These are phyloP conservation scores for Citrus unshiu DNA, from an alignment of 345 rosid genomes.

Conservation along the genomic window DNA sequence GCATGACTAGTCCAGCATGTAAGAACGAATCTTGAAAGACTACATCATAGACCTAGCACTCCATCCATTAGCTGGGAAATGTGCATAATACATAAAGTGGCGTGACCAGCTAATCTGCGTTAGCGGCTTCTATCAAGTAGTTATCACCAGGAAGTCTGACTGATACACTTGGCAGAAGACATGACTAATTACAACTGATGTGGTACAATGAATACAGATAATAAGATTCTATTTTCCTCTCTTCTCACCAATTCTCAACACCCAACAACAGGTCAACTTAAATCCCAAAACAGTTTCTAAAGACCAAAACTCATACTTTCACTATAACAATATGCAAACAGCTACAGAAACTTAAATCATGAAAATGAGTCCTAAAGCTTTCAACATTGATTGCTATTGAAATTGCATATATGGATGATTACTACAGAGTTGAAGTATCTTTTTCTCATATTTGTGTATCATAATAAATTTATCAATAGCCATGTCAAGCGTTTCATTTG, in stretches of 20 bases:
- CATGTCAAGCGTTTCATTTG: constrained; percentile 36
- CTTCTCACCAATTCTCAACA: background rate
- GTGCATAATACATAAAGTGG: background rate
- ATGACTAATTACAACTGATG: background rate
- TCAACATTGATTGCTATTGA: background rate
- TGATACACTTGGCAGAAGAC: background rate
- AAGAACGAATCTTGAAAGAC: background rate
- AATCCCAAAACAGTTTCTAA: background rate
- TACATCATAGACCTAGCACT: background rate
- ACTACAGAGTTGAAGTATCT: constrained; percentile 16
- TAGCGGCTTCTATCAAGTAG: background rate
- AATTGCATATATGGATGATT: background rate
- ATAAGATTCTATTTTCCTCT: background rate
- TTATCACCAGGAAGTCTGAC: background rate
- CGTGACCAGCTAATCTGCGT: background rate
- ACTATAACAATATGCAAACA: background rate
- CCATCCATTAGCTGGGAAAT: background rate
- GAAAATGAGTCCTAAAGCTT: background rate
- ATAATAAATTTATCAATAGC: constrained; percentile 34
- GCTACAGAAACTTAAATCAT: background rate
- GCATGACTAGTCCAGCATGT: background rate
- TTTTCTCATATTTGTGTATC: constrained; percentile 32
- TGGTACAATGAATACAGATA: background rate
- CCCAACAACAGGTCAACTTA: background rate
- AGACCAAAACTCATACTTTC: no score